These are phyloP conservation scores for Dalbergia oliveri DNA, from an alignment of 306 rosid genomes.

Conservation along the genomic window DNA sequence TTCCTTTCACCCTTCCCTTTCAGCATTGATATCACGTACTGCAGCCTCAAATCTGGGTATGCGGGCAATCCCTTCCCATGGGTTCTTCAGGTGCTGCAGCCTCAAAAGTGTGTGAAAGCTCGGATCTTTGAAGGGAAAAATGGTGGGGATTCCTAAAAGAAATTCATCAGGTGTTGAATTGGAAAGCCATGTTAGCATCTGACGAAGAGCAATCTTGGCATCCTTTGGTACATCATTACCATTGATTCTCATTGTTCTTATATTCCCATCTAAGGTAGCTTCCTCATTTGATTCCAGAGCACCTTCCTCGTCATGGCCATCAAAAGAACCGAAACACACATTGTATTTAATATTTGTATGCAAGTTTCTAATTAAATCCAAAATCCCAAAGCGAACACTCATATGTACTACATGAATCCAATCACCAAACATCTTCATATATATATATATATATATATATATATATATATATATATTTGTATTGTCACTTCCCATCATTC, in stretches of 20 bases:
- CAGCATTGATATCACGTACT: too few relatives aligned
- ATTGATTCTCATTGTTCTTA: conserved; percentile 57
- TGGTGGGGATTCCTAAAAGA: conserved; percentile 68
- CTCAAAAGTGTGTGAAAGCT: too few relatives aligned
- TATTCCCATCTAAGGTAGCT: conserved; percentile 64
- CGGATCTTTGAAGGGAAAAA: too few relatives aligned
- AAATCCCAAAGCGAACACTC: conserved; percentile 24
- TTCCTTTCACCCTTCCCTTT: too few relatives aligned
- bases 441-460: too few relatives aligned
- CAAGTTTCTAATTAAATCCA: conserved; percentile 33
- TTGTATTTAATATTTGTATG: conserved; percentile 33
- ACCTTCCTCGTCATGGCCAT: conserved; percentile 87
- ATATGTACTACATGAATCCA: neutral
- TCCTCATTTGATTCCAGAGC: conserved; percentile 67
- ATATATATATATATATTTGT: too few relatives aligned
- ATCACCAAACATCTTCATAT: neutral
- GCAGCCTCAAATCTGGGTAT: too few relatives aligned
- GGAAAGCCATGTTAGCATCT: conserved; percentile 93
- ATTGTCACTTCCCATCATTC: too few relatives aligned
- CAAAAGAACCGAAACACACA: conserved; percentile 74
- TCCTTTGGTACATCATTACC: conserved; percentile 73
- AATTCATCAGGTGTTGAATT: conserved; percentile 97
- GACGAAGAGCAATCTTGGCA: conserved; percentile 57
- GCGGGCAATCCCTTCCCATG: too few relatives aligned
- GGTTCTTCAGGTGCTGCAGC: too few relatives aligned